Evolutionary conservation across 176 grass and related monocot genomes (phyloP), one percentile per base, ranked within the genome.

Genomic region (Tillandsia fasciculata): DNA sequence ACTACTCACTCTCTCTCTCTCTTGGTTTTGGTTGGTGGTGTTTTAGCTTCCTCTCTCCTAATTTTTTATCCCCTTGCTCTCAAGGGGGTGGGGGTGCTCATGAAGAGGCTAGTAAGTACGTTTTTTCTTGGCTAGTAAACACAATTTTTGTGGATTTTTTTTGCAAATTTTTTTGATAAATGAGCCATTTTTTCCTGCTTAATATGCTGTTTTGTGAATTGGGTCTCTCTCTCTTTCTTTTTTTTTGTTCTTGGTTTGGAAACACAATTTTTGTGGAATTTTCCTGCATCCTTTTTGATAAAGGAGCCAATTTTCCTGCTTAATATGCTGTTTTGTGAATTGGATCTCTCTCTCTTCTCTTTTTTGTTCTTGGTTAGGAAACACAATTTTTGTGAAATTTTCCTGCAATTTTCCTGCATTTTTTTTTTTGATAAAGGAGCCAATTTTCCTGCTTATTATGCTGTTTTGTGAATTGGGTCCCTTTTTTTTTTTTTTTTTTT

Each of bases 51-150:
- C 54, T 42, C 13, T 11, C 12, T 42, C 33, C 33, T 7, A 42
- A 2, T 29, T 42, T 42, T 42, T 42, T 42, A 0, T 42, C 33
- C 3, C 33, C 33, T 42, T 42, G 33, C 33, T 42, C 33, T 5
- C 33, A 42, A 42, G 33, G 61, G 77, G 66, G 76, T 53, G 67
- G 71, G 71, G 71, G 71, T 57, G 83, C 79, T 81, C 15, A 96
- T 96, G 93, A 96, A 79, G 83, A 80, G 78, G 70, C 74, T 90
- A 79, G 88, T 96, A 92, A 92, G 92, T 87, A 87, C 65, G 72
- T 91, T 81, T 61, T 73, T 73, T 70, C 70, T 67, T 68, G 11
- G 70, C 79, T 22, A 52, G 69, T 85, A 11, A 49, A 79, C 68
- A 15, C 64, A 63, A 26, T 64, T 63, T 76, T 48, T 24, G 53